Conservation (phyloP, 768 basidiomycete genomes). For the Boletellus ananas region DNA sequence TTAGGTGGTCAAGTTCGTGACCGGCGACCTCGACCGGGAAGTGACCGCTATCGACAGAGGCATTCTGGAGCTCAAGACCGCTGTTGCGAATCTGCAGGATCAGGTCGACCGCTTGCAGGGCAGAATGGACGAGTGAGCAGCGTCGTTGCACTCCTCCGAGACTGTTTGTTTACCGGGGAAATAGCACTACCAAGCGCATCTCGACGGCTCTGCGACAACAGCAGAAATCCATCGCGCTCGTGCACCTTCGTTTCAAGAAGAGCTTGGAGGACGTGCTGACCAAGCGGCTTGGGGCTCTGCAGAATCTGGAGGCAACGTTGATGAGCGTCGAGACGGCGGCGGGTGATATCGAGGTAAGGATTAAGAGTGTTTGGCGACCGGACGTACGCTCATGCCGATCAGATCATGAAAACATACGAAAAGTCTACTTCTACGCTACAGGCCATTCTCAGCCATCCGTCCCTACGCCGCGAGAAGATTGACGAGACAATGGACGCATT, state of each 20-base stretch:
- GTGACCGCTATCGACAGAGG: conserved; percentile 82
- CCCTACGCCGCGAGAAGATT: conserved; percentile 70
- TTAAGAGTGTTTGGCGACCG: not conserved
- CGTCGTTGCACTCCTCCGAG: not conserved
- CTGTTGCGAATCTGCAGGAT: conserved; percentile 58
- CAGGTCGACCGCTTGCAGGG: conserved; percentile 68
- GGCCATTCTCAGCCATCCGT: conserved; percentile 74
- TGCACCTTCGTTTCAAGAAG: conserved; percentile 77
- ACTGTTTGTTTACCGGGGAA: not conserved
- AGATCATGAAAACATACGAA: conserved; percentile 88
- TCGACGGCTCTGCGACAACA: conserved; percentile 61
- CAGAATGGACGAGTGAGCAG: conserved; percentile 68
- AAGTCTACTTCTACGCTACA: conserved; percentile 76
- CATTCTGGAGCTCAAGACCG: conserved; percentile 74
- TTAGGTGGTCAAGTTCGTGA: conserved; percentile 80
- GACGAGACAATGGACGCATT: conserved; percentile 87
- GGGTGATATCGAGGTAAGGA: conserved; percentile 75
- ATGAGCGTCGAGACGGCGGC: conserved; percentile 86
- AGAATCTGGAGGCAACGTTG: conserved; percentile 72
- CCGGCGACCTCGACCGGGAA: conserved; percentile 32
- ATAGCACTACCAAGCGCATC: conserved; percentile 66
- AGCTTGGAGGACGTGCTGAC: conserved; percentile 71
- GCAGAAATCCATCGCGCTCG: conserved; percentile 70
- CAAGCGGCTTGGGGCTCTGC: conserved; percentile 71
- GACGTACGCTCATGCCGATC: not conserved